phyloP scores from a whole-genome alignment of 169 alveolate genomes.

The Cytauxzoon felis region DNA sequence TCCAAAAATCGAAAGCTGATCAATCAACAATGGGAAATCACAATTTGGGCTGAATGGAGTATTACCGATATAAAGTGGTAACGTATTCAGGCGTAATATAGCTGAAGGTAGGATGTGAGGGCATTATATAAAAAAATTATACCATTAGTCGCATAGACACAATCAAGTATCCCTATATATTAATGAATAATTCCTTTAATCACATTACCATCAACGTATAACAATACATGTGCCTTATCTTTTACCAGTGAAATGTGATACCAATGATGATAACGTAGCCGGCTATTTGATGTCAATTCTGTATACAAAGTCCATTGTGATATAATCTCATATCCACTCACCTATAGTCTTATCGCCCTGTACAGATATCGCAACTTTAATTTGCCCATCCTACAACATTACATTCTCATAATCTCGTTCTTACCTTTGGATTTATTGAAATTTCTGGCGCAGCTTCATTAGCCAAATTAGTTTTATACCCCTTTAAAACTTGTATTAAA shows the following conservation, averaged over 20 bases:
- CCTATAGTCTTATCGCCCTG: constrained; percentile 45
- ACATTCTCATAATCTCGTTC: background rate
- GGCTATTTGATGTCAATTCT: constrained; percentile 71
- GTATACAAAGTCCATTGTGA: constrained; percentile 66
- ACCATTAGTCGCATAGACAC: constrained; percentile 36
- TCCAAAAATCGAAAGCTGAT: constrained; percentile 74
- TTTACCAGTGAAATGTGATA: constrained; percentile 75
- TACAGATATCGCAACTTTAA: constrained; percentile 63
- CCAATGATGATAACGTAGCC: constrained; percentile 77
- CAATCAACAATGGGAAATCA: constrained; percentile 81
- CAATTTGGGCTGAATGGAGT: constrained; percentile 77
- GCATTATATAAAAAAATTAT: background rate
- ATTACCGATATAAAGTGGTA: constrained; percentile 81
- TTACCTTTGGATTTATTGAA: constrained; percentile 77
- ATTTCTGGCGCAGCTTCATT: constrained; percentile 83
- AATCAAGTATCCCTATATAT: constrained; percentile 44
- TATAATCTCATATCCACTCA: background rate
- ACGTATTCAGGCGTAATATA: constrained; percentile 51
- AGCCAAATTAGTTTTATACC: constrained; percentile 68
- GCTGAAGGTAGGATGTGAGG: constrained; percentile 16
- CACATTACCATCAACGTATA: constrained; percentile 38
- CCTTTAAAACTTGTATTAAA: constrained; percentile 38
- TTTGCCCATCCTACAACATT: constrained; percentile 68
- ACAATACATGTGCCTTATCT: constrained; percentile 13
- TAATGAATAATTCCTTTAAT: background rate